Base-by-base conservation (phyloP, 2,329 filamentous ascomycete species). In the Fusarium sp. region DNA sequence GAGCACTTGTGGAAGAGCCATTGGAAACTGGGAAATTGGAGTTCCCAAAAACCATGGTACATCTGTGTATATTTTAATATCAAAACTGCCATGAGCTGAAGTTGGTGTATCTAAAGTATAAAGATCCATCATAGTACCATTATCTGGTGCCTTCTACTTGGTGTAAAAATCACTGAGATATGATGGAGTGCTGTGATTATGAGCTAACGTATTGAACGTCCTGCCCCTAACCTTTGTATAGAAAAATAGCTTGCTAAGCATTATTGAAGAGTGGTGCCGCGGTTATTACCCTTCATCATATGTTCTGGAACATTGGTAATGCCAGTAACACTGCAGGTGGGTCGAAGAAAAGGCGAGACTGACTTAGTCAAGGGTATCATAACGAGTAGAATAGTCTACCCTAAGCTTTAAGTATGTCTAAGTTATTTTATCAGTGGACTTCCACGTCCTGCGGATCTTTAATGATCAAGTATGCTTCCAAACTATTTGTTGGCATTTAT, bases 401-500 rank as follows among this genome's bases (percentile, higher is more conserved):
- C 28, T 28, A 28, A 28, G 28, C 11, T 13, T 28, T 28, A 13
- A 28, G 28, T 13, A 30, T 30, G 12, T 30, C 28, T 30, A 30
- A 30, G 28, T 30, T 30, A 14, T 30, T 14, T 30, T 14, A 14
- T 30, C 28, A 30, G 12, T 30, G 12, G 28, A 30, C 6, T 30
- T 30, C 12, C 12, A 14, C 28, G 7, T 30, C 28, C 28, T 30
- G 28, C 28, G 28, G 28, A 30, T 30, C 28, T 30, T 30, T 7
- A 30, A 14, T 13, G 12, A 13, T 13, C 4, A 18, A n/a, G 16
- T 34, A 63, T 57, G 45, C 28, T 58, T 46, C 30, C 8, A 32
- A 53, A 48, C 65, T 64, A 78, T 71, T 77, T 78, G 55, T 69
- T 71, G 42, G 66, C 55, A 62, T 74, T 66, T 37, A 76, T 61